Percentiles rank a stretch among this genome's conserved stretches.
These are phyloP conservation scores for Circinella minor DNA, from an alignment of 371 early-diverging fungal species.

Conservation along the genomic window DNA sequence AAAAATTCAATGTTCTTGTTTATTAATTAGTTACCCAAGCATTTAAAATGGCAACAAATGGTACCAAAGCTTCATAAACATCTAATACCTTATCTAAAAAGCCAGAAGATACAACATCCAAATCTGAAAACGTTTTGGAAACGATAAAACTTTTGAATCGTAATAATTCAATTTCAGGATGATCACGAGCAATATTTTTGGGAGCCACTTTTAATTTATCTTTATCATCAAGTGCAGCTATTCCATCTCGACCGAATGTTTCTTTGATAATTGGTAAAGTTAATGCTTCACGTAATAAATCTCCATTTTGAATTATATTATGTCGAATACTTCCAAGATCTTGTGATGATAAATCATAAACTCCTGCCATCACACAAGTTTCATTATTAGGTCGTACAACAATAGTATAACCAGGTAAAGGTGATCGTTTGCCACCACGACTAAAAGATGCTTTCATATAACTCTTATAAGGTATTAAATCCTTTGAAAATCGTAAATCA, in stretches of 20 bases:
- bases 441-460: constrained; percentile 52
- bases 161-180: constrained; percentile 56
- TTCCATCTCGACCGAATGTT: constrained; percentile 48
- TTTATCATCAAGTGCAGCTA: constrained; percentile 34
- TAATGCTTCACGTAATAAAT: constrained; percentile 47
- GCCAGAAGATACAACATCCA: constrained; percentile 49
- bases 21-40: constrained; percentile 37
- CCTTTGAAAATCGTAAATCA: constrained; percentile 64
- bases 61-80: constrained; percentile 55
- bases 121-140: constrained; percentile 45
- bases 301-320: constrained; percentile 45
- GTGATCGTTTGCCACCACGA: constrained; percentile 53
- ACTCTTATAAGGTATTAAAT: constrained; percentile 58
- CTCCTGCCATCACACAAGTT: constrained; percentile 47
- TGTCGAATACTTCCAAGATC: constrained; percentile 41
- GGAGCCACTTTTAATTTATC: constrained; percentile 51
- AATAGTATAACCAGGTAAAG: constrained; percentile 55
- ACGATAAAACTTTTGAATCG: constrained; percentile 51
- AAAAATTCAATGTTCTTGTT: too few relatives aligned
- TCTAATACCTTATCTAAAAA: constrained; percentile 50
- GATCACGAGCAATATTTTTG: constrained; percentile 50
- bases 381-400: constrained; percentile 43
- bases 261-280: constrained; percentile 46
- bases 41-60: constrained; percentile 60
- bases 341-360: constrained; percentile 48